These are phyloP conservation scores for Colletotrichum eremochloae DNA, from an alignment of 2,329 filamentous ascomycete species.

Conservation along the genomic window DNA sequence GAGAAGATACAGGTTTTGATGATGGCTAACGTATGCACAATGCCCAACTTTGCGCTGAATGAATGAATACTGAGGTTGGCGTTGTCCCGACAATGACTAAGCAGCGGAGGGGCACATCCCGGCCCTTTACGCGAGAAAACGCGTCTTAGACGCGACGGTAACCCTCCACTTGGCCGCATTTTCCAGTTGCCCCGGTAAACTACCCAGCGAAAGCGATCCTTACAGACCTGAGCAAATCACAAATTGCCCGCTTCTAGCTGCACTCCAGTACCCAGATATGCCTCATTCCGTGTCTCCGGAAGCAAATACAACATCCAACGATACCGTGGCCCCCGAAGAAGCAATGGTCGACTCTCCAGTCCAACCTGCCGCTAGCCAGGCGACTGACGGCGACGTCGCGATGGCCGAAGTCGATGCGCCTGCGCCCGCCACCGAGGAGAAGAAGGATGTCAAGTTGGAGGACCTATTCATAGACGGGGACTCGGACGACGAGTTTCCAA, in stretches of 20 bases:
- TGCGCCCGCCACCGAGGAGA: slow-evolving; percentile 46
- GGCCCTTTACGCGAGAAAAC: slow-evolving; percentile 43
- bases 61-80: background rate
- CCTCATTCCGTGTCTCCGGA: slow-evolving; percentile 60
- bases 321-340: slow-evolving; percentile 48
- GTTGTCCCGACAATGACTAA: slow-evolving; percentile 30
- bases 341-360: slow-evolving; percentile 51
- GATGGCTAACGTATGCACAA: background rate
- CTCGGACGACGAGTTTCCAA: slow-evolving; percentile 73
- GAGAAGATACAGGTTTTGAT: background rate
- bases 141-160: slow-evolving; percentile 36
- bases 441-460: slow-evolving; percentile 67
- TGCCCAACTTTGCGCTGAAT: background rate
- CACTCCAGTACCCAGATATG: slow-evolving; percentile 51
- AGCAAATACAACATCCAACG: slow-evolving; percentile 47
- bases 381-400: slow-evolving; percentile 54
- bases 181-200: slow-evolving; percentile 27
- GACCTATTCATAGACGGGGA: slow-evolving; percentile 71
- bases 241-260: background rate
- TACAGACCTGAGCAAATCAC: background rate
- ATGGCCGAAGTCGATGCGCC: slow-evolving; percentile 55
- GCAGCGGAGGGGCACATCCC: background rate
- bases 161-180: slow-evolving; percentile 9
- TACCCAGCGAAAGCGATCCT: slow-evolving; percentile 2
- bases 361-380: slow-evolving; percentile 48